These are phyloP conservation scores for Saraca asoca DNA, from an alignment of 331 rosid species.

Conservation along the genomic window DNA sequence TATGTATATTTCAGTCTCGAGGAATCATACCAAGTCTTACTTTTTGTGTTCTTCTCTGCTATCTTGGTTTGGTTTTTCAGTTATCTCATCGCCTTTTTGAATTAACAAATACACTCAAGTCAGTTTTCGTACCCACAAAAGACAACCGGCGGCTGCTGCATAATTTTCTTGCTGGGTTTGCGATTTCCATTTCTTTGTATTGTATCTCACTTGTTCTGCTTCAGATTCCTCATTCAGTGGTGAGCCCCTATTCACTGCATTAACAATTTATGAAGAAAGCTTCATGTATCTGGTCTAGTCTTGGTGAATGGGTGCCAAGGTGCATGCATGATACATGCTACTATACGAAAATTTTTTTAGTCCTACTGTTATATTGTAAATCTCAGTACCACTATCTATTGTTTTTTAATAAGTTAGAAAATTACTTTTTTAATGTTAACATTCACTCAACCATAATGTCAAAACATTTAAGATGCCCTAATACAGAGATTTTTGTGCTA, in stretches of 20 bases:
- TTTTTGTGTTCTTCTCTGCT: conserved; percentile 32
- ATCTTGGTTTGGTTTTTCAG: conserved; percentile 52
- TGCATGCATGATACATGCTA: conserved; percentile 2
- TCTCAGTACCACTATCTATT: too few species aligned
- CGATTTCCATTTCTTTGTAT: conserved; percentile 60
- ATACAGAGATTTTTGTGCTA: too few species aligned
- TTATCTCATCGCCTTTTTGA: conserved; percentile 88
- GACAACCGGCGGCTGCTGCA: conserved; percentile 77
- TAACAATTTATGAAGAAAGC: conserved; percentile 12
- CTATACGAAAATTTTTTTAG: too few species aligned
- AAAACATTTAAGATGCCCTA: too few species aligned
- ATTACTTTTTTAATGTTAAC: too few species aligned
- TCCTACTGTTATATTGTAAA: too few species aligned
- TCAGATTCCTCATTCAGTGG: conserved; percentile 63
- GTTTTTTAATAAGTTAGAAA: too few species aligned
- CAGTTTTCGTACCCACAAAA: conserved; percentile 78
- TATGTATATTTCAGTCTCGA: conserved; percentile 30
- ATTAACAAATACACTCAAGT: conserved; percentile 78
- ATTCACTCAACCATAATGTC: too few species aligned
- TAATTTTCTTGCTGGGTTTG: conserved; percentile 66
- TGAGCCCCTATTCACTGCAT: conserved; percentile 41
- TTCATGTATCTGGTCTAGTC: conserved; percentile 6
- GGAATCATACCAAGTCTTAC: conserved; percentile 29
- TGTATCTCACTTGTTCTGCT: conserved; percentile 64
- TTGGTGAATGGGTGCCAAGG: conserved; percentile 1